Base-by-base conservation (phyloP, 140 eudicot genomes). In the Bidens hawaiensis region DNA sequence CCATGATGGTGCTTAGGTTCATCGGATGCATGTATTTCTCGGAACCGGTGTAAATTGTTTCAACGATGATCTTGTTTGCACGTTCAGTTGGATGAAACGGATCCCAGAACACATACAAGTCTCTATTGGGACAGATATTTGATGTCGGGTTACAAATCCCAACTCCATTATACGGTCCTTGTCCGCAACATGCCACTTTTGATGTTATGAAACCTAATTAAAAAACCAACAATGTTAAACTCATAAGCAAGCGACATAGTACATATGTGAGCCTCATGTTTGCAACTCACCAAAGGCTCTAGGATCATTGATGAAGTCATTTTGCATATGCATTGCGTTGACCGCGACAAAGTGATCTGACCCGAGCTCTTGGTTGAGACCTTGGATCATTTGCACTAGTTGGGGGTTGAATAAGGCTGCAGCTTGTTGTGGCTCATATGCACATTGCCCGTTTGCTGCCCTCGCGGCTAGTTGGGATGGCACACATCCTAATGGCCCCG, bases 401-500 rank as follows among this genome's bases (percentile, higher is more conserved):
- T 72, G 70, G 1, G 90, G 95, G 80, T 89, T 89, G 71, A 61
- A 89, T 22, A 89, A 48, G 10, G 69, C 63, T 6, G 83, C 61
- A 2, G 97, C 97, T 18, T 60, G 81, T 67, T 79, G 90, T 6
- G 83, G 90, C 68, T 89, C 85, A 28, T 18, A 51, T 5, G 91
- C 96, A 73, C 96, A 88, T 19, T 73, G 67, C 2, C 96, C 96
- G 26, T 77, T 74, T 60, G 60, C 1, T 61, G 72, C 80, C 49
- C 87, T 62, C 0, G 64, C 15, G 30, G 96, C 96, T 49, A 82
- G 43, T 62, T 80, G 80, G 14, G 88, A 82, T 9, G 96, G 96
- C 4, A 82, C 91, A 65, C 96, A 88, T 10, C 96, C 96, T 14
- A 88, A 33, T 1, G 96, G 96, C 24, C 96, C 96, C 0, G 82